A percentile compares a stretch with the other conserved stretches of the same genome.
Evolutionary conservation across 345 rosid genomes (phyloP).

Genomic region (Citrus hindsii): DNA sequence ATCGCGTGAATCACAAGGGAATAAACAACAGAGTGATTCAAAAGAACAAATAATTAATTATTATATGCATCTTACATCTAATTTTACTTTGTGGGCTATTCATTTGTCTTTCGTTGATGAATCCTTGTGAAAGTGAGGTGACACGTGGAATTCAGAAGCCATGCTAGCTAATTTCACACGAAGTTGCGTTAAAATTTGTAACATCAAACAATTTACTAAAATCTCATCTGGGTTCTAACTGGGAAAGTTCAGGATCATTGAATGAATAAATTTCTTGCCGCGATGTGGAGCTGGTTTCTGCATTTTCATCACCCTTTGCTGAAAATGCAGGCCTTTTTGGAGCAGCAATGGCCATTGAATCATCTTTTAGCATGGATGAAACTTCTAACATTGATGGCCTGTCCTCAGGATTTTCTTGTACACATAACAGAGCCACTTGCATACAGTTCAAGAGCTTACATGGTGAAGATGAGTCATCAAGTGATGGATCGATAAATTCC

Average conservation of each 20-base stretch:
- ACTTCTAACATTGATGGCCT: constrained; percentile 16
- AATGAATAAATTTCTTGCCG: constrained; percentile 17
- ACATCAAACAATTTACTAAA: neutral
- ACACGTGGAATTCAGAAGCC: constrained; percentile 4
- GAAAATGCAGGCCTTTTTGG: constrained; percentile 11
- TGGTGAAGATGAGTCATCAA: constrained; percentile 13
- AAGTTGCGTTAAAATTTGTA: neutral
- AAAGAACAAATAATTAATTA: neutral
- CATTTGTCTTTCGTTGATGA: constrained; percentile 6
- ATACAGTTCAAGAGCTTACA: constrained; percentile 11
- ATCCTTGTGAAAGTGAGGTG: neutral
- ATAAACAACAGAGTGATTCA: neutral
- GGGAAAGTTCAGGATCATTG: constrained; percentile 24
- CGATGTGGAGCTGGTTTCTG: neutral
- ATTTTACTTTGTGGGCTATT: neutral
- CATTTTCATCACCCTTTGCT: neutral
- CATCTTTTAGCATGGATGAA: neutral
- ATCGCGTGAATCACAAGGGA: neutral
- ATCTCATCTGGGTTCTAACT: constrained; percentile 27
- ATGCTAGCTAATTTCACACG: neutral
- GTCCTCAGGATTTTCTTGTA: constrained; percentile 15
- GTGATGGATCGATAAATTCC: constrained; percentile 15
- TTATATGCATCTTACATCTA: neutral
- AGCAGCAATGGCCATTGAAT: neutral
- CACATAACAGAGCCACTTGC: neutral